Evolutionary conservation across 2,329 filamentous ascomycete genomes (phyloP).

Genomic region (Penicillium italicum): DNA sequence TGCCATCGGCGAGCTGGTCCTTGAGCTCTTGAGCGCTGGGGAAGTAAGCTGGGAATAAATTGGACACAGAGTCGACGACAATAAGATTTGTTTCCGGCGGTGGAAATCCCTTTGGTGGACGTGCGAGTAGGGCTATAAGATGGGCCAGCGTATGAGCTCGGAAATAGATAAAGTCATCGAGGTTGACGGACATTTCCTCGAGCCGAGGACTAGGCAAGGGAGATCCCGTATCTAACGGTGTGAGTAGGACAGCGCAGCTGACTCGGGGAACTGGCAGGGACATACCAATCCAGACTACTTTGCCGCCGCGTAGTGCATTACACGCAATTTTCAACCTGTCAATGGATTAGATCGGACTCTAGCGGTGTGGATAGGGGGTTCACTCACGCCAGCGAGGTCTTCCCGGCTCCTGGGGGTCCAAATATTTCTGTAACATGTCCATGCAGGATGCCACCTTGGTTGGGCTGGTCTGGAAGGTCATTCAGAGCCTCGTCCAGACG

Average conservation of each 20-base stretch:
- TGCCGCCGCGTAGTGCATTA: constrained; percentile 57
- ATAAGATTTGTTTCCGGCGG: constrained; percentile 63
- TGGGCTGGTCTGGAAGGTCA: constrained; percentile 7
- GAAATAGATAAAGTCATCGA: constrained; percentile 62
- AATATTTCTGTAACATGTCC: constrained; percentile 83
- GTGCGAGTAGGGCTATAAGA: constrained; percentile 67
- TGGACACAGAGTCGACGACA: constrained; percentile 74
- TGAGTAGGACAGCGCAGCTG: constrained; percentile 2
- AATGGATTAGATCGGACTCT: constrained; percentile 14
- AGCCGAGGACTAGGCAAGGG: constrained; percentile 50
- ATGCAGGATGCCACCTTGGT: constrained; percentile 57
- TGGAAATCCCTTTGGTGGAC: constrained; percentile 62
- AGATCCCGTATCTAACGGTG: constrained; percentile 46
- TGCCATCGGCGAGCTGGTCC: constrained; percentile 25
- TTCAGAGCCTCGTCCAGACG: constrained; percentile 45
- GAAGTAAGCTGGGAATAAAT: constrained; percentile 72
- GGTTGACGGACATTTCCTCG: constrained; percentile 42
- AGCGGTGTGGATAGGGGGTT: background rate
- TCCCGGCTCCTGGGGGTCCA: constrained; percentile 81
- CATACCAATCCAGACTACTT: constrained; percentile 80
- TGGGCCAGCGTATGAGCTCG: constrained; percentile 58
- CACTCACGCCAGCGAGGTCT: constrained; percentile 74
- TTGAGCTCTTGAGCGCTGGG: constrained; percentile 53
- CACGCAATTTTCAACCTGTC: constrained; percentile 66
- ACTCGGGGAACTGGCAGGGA: constrained; percentile 20